Percentiles rank a stretch among this genome's conserved stretches.
phyloP scores from a whole-genome alignment of 2,329 filamentous ascomycete species.

The Curvularia spicifera region DNA sequence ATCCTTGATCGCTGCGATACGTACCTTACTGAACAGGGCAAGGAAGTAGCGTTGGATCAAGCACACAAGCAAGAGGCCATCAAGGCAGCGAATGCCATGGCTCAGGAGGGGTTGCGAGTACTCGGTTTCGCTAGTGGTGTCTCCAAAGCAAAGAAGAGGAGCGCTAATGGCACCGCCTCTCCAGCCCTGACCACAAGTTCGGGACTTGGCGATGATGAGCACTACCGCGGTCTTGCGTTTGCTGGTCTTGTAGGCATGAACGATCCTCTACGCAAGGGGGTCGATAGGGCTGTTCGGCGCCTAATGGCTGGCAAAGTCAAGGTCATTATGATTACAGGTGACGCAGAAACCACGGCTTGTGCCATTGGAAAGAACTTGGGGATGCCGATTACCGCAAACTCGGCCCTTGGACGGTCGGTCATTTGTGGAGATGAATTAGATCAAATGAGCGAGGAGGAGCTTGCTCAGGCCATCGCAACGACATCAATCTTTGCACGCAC shows the following conservation, averaged over 20 bases:
- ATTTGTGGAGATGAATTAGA: slow-evolving; percentile 93
- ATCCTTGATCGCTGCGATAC: slow-evolving; percentile 87
- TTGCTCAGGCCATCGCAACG: slow-evolving; percentile 82
- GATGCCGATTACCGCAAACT: slow-evolving; percentile 77
- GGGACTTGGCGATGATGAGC: slow-evolving; percentile 66
- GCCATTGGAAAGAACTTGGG: slow-evolving; percentile 95
- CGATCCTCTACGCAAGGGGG: slow-evolving; percentile 89
- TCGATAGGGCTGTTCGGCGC: slow-evolving; percentile 84
- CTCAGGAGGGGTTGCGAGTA: slow-evolving; percentile 85
- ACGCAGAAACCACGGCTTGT: slow-evolving; percentile 91
- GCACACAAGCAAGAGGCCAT: slow-evolving; percentile 74
- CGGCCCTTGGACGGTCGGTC: slow-evolving; percentile 69
- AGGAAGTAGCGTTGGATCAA: slow-evolving; percentile 84
- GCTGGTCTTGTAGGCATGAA: slow-evolving; percentile 96
- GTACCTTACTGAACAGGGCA: slow-evolving; percentile 84
- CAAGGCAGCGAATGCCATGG: slow-evolving; percentile 84
- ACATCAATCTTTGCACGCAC: slow-evolving; percentile 96
- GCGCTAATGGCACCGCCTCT: slow-evolving; percentile 41
- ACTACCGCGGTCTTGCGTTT: slow-evolving; percentile 85
- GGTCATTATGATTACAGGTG: slow-evolving; percentile 98
- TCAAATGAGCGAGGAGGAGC: slow-evolving; percentile 82
- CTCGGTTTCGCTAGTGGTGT: slow-evolving; percentile 90
- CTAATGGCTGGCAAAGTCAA: slow-evolving; percentile 94
- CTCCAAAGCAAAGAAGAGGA: slow-evolving; percentile 47
- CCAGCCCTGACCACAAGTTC: slow-evolving; percentile 33